Evolutionary conservation across 805 yeast species (phyloP).

Genomic region (Blastobotrys muscicola): DNA sequence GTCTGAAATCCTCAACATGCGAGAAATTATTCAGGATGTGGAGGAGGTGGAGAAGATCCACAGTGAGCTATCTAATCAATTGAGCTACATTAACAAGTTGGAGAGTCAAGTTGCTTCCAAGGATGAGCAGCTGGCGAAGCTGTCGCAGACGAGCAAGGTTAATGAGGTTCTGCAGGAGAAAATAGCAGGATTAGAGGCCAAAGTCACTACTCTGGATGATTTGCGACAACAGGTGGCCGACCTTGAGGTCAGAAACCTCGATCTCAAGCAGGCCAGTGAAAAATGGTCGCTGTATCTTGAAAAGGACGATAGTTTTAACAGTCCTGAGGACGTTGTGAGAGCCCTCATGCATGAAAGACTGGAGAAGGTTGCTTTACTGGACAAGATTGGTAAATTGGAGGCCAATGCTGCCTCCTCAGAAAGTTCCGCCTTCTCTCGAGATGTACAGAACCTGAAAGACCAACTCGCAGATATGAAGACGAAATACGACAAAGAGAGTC

Average conservation of each 20-base stretch:
- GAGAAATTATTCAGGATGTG: slow-evolving; percentile 4
- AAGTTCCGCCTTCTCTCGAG: slow-evolving; percentile 15
- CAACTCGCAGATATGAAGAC: slow-evolving; percentile 25
- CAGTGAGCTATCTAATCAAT: slow-evolving; percentile 30
- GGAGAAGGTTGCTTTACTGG: slow-evolving; percentile 22
- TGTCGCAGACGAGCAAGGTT: slow-evolving; percentile 39
- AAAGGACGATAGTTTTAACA: slow-evolving; percentile 31
- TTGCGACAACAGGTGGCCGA: slow-evolving; percentile 39
- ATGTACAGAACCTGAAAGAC: slow-evolving; percentile 21
- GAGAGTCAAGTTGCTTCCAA: slow-evolving; percentile 48
- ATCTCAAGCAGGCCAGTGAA: slow-evolving; percentile 38
- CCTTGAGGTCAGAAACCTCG: slow-evolving; percentile 41
- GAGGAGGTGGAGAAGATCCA: slow-evolving; percentile 11
- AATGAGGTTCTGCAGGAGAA: slow-evolving; percentile 49
- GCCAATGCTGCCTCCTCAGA: slow-evolving; percentile 8
- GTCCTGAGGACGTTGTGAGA: slow-evolving; percentile 33
- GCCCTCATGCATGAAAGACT: slow-evolving; percentile 28
- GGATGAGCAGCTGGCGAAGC: slow-evolving; percentile 40
- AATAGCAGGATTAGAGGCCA: slow-evolving; percentile 34
- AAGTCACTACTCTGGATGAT: slow-evolving; percentile 31
- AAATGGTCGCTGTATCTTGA: slow-evolving; percentile 37
- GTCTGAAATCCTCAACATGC: neutral
- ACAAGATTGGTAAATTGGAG: slow-evolving; percentile 25
- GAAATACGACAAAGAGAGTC: slow-evolving; percentile 34
- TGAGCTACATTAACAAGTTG: slow-evolving; percentile 35